phyloP scores from a whole-genome alignment of 441 rosid species.

The Bocquillonia castaneifolia region DNA sequence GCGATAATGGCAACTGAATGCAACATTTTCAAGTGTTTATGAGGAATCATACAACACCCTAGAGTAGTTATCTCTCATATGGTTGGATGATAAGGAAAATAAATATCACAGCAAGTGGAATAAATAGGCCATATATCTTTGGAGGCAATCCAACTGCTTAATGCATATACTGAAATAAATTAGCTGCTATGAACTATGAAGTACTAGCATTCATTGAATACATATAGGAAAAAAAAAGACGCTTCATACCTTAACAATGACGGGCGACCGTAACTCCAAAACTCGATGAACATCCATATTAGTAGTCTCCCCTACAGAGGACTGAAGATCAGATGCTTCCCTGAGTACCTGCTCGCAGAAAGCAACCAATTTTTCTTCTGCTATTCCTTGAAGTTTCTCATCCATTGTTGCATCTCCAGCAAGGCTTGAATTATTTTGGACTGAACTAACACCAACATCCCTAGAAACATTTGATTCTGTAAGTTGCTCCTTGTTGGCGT shows the following conservation, averaged over 20 bases:
- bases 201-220: neutral
- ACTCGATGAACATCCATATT: conserved; percentile 89
- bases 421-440: conserved; percentile 22
- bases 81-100: no score
- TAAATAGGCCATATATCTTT: neutral
- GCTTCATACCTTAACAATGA: conserved; percentile 76
- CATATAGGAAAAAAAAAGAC: neutral
- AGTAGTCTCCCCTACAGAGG: conserved; percentile 69
- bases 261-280: conserved; percentile 85
- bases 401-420: conserved; percentile 31
- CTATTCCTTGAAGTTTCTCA: conserved; percentile 60
- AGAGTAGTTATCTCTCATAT: neutral
- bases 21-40: neutral
- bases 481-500: conserved; percentile 29
- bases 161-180: conserved; percentile 5
- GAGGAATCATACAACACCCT: neutral
- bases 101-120: neutral
- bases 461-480: conserved; percentile 29
- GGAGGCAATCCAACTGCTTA: neutral
- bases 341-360: conserved; percentile 86
- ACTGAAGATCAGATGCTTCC: conserved; percentile 89
- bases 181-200: neutral
- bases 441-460: conserved; percentile 29
- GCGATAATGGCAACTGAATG: neutral
- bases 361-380: conserved; percentile 82